Conservation (phyloP, 2,329 filamentous ascomycete genomes). For the Cercospora nicotianae region DNA sequence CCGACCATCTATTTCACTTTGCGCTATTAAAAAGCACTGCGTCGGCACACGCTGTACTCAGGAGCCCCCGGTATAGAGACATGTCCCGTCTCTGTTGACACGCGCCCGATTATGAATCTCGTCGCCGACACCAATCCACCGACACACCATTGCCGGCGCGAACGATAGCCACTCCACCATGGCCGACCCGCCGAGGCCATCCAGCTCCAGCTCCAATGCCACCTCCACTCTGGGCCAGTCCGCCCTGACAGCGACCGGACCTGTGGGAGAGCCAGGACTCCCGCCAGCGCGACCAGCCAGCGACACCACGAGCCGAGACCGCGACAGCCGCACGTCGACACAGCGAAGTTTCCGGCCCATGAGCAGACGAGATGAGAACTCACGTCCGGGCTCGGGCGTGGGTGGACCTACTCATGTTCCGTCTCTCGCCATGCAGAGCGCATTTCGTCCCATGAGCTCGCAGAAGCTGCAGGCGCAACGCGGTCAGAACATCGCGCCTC, state of each 20-base stretch:
- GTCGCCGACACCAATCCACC: not conserved
- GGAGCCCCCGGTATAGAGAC: not conserved
- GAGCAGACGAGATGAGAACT: conserved; percentile 17
- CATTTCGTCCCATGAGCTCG: conserved; percentile 96
- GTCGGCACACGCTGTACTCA: not conserved
- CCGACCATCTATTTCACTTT: not conserved
- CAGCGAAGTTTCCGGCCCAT: conserved; percentile 15
- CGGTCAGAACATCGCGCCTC: conserved; percentile 49
- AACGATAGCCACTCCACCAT: conserved; percentile 5
- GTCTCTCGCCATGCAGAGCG: conserved; percentile 82
- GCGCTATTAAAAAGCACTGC: not conserved
- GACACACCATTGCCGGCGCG: conserved; percentile 1
- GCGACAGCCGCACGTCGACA: conserved; percentile 16
- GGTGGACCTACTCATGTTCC: conserved; percentile 81
- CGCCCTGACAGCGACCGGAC: conserved; percentile 44
- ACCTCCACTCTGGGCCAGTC: conserved; percentile 28
- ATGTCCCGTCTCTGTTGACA: not conserved
- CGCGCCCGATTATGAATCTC: conserved; percentile 16
- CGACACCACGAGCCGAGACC: conserved; percentile 15
- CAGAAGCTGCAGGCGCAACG: conserved; percentile 90
- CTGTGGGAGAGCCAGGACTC: conserved; percentile 50
- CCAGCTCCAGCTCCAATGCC: conserved; percentile 21
- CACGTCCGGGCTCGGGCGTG: conserved; percentile 59
- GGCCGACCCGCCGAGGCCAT: conserved; percentile 12
- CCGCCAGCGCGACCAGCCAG: conserved; percentile 48